These are phyloP conservation scores for Hylodesmum podocarpum DNA, from an alignment of 306 rosid species.

Conservation along the genomic window DNA sequence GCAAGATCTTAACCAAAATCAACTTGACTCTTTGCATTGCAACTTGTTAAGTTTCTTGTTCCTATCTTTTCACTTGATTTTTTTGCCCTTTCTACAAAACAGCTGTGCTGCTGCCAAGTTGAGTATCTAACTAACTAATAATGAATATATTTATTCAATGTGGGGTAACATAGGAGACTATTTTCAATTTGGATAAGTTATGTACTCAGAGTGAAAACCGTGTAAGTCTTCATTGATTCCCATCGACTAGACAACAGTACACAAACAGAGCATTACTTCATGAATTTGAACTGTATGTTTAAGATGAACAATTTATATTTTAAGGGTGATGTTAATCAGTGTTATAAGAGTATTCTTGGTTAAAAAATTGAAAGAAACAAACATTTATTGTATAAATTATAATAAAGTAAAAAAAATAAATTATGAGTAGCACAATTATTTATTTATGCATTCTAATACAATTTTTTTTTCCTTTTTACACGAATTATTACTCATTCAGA, in stretches of 20 bases:
- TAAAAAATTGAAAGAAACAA: no score
- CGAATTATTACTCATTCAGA: no score
- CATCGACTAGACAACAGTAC: constrained; percentile 6
- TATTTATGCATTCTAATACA: no score
- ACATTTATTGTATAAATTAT: no score
- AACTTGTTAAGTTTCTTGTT: constrained; percentile 20
- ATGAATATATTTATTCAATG: neutral
- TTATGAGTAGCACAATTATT: no score
- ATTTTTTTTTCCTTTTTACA: no score
- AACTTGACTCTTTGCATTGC: constrained; percentile 14
- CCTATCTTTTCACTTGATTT: neutral
- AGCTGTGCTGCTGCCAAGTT: constrained; percentile 30
- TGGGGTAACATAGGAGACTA: neutral
- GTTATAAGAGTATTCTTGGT: no score
- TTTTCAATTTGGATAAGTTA: constrained; percentile 21
- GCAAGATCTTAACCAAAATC: neutral
- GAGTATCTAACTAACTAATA: neutral
- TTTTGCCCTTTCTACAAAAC: neutral
- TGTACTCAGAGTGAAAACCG: constrained; percentile 19
- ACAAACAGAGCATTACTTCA: no score
- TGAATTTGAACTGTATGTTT: no score
- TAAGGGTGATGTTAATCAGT: no score
- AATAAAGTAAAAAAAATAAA: no score
- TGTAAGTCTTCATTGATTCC: constrained; percentile 26
- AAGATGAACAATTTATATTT: no score